Percentiles rank a stretch among this genome's conserved stretches.
phyloP scores from a whole-genome alignment of 2,329 filamentous ascomycete genomes.

The Plectosphaerella cucumerina region DNA sequence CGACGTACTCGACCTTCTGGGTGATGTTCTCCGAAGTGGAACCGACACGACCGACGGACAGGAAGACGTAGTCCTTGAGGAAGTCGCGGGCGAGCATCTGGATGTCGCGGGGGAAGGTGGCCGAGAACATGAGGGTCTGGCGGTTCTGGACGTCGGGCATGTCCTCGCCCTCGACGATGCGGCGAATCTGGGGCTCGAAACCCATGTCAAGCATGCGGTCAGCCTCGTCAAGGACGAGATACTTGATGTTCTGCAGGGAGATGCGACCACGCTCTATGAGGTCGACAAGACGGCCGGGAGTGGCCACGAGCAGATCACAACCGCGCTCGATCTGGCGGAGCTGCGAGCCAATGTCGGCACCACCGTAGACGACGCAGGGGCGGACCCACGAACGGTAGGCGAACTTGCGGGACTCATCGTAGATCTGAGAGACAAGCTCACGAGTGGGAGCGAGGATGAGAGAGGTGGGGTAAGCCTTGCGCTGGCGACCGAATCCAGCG shows the following conservation, averaged over 20 bases:
- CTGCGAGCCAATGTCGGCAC: constrained; percentile 97
- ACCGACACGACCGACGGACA: constrained; percentile 96
- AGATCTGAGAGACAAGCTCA: constrained; percentile 98
- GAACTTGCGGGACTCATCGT: constrained; percentile 96
- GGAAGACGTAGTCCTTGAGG: constrained; percentile 98
- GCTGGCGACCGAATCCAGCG: constrained; percentile 80
- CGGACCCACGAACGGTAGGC: constrained; percentile 98
- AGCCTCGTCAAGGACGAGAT: constrained; percentile 96
- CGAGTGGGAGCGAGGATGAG: constrained; percentile 94
- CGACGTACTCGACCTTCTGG: constrained; percentile 96
- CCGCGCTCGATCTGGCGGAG: constrained; percentile 96
- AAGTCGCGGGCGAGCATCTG: constrained; percentile 99
- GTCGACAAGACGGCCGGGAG: constrained; percentile 94
- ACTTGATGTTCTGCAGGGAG: constrained; percentile 98
- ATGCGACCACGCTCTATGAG: constrained; percentile 98
- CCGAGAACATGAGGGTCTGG: constrained; percentile 99
- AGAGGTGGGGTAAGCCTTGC: constrained; percentile 96
- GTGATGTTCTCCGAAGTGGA: constrained; percentile 99
- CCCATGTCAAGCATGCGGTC: constrained; percentile 99
- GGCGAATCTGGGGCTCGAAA: constrained; percentile 99
- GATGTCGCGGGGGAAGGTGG: constrained; percentile 97
- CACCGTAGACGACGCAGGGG: constrained; percentile 97
- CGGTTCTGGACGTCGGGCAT: constrained; percentile 82
- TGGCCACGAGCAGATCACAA: constrained; percentile 95
- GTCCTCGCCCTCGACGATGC: constrained; percentile 96